phyloP scores from a whole-genome alignment of 148 eudicot genomes.

The Rhododendron griersonianum region DNA sequence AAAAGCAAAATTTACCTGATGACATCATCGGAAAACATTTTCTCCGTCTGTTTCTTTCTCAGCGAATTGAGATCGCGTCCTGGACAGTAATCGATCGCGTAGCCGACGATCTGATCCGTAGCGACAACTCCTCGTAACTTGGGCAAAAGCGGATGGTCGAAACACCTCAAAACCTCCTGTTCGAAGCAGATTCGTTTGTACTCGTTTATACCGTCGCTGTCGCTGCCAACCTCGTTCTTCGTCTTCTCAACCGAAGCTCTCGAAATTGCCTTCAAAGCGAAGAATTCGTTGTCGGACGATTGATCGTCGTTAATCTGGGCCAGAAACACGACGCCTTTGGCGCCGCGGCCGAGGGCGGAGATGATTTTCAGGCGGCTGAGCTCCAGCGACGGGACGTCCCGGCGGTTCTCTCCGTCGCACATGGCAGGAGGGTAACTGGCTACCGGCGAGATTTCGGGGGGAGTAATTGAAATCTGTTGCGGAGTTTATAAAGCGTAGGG shows the following conservation, averaged over 20 bases:
- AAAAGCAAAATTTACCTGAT: conserved; percentile 49
- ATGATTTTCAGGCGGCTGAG: conserved; percentile 31
- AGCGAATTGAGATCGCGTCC: conserved; percentile 68
- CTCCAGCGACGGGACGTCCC: conserved; percentile 23
- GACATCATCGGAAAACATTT: conserved; percentile 82
- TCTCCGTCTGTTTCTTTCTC: conserved; percentile 65
- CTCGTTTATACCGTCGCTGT: conserved; percentile 18
- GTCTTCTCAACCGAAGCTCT: conserved; percentile 35
- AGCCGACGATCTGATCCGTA: conserved; percentile 60
- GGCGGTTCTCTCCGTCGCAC: conserved; percentile 9
- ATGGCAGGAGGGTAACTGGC: conserved; percentile 2
- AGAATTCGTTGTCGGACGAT: conserved; percentile 17
- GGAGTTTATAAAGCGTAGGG: neutral
- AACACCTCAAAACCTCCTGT: conserved; percentile 45
- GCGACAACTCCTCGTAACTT: conserved; percentile 55
- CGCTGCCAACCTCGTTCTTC: conserved; percentile 10
- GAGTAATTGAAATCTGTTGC: neutral
- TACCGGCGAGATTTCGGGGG: neutral
- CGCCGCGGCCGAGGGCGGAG: conserved; percentile 59
- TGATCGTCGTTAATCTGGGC: conserved; percentile 18
- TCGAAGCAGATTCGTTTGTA: conserved; percentile 52
- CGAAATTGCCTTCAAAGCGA: conserved; percentile 50
- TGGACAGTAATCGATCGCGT: conserved; percentile 87
- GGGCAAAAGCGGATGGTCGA: conserved; percentile 73
- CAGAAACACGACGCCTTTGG: conserved; percentile 65